Base-by-base conservation (phyloP, 202 grass and related monocot species). In the Panicum hallii region DNA sequence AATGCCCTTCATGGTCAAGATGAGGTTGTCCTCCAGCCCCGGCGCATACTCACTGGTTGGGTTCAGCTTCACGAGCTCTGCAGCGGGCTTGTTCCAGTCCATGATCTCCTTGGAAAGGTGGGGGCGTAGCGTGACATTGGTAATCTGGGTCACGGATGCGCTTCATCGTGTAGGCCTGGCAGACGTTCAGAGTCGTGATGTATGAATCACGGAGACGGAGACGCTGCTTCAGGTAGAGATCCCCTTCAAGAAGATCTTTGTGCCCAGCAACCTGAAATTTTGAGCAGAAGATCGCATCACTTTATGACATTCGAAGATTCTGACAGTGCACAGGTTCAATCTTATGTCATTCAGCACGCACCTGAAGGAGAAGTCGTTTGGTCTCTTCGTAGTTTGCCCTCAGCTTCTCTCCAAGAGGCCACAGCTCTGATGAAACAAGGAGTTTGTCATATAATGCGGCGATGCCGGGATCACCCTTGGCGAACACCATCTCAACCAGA, bases 1-100 rank as follows among this genome's bases (percentile, higher is more conserved):
- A 86, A 97, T 89, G 16, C 94, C 94, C 88, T 97, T 97, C 94
- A 97, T 97, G 79, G 94, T 94, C 70, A 97, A 70, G 84, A 97
- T 97, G 70, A 97, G 90, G 60, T 92, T 97, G 78, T 97, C 94
- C 79, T 97, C 94, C 70, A 97, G 75, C 61, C 94, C 94, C 1
- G 94, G 94, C 0, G 94, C 88, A 0, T 94, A 97, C 30, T 97
- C 94, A 1, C 92, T 97, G 22, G 78, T 87, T 0, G 94, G 92
- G 75, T 97, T 97, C 72, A 97, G 84, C 74, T 92, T 94, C 53
- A 97, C 88, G 3, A 97, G 84, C 75, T 97, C 92, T 1, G 90
- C 85, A 42, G 94, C 92, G 0, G 92, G 88, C 15, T 97, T 97
- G 80, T 76, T 90, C 15, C 80, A 86, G 19, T 94, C 94, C 60